Conservation (phyloP, 1,284 basidiomycete species). For the Cryptococcus neoformans region DNA sequence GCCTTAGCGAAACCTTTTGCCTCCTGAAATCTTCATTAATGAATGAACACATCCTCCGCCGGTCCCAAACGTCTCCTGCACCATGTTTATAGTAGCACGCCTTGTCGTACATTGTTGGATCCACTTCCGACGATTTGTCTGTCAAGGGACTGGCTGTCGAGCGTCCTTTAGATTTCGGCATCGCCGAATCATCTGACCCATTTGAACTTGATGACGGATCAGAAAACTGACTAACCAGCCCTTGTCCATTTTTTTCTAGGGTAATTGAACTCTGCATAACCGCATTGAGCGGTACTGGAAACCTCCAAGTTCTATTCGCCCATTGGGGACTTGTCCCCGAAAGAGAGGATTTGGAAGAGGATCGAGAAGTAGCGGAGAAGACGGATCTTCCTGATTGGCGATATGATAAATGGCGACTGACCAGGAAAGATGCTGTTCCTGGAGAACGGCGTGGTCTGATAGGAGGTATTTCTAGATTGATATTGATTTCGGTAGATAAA, state of each 20-base stretch:
- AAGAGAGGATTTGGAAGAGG: neutral
- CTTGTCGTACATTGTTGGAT: too few species aligned
- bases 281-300: neutral
- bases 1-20: too few species aligned
- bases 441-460: constrained; percentile 4
- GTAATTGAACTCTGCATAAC: neutral
- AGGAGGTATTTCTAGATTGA: neutral
- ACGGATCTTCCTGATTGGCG: neutral
- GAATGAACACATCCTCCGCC: too few species aligned
- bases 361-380: neutral
- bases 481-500: neutral
- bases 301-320: neutral
- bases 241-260: neutral
- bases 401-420: neutral
- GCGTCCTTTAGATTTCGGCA: too few species aligned
- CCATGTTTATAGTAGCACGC: too few species aligned
- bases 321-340: neutral
- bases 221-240: neutral
- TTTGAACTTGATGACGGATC: neutral
- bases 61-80: too few species aligned
- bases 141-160: too few species aligned
- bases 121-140: too few species aligned
- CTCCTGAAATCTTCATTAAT: too few species aligned
- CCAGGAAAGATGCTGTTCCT: constrained; percentile 3
- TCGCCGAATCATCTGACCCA: too few species aligned